These are phyloP conservation scores for Globisporangium echinulatum DNA, from an alignment of 352 stramenopile genomes.

Conservation along the genomic window DNA sequence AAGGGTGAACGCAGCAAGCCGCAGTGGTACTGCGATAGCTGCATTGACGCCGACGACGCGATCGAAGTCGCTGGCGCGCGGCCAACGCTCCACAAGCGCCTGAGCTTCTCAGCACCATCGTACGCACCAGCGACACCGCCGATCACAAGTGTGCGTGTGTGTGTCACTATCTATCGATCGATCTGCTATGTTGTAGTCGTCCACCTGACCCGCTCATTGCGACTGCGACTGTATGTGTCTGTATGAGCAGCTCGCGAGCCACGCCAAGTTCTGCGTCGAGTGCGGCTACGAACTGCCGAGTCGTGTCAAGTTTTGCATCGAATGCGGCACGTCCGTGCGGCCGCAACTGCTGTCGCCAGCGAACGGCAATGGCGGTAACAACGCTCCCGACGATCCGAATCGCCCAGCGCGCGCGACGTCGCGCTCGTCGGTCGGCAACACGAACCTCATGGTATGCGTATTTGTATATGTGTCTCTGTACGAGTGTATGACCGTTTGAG, in stretches of 20 bases:
- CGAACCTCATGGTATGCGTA: slow-evolving; percentile 38
- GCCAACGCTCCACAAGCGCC: slow-evolving; percentile 41
- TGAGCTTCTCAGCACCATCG: slow-evolving; percentile 48
- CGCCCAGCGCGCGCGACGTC: slow-evolving; percentile 33
- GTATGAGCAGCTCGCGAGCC: slow-evolving; percentile 38
- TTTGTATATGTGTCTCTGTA: not conserved
- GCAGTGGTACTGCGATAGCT: slow-evolving; percentile 77
- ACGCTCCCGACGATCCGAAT: slow-evolving; percentile 15
- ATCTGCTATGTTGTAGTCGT: not conserved
- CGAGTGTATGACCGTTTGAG: not conserved
- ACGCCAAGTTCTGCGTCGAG: slow-evolving; percentile 80
- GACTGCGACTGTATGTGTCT: slow-evolving; percentile 15
- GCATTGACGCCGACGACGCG: slow-evolving; percentile 56
- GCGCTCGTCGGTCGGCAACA: slow-evolving; percentile 31
- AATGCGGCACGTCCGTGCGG: slow-evolving; percentile 67
- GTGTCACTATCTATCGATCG: slow-evolving; percentile 15
- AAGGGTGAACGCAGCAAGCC: slow-evolving; percentile 42
- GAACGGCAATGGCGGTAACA: slow-evolving; percentile 12
- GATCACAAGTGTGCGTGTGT: slow-evolving; percentile 38
- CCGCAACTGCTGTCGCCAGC: slow-evolving; percentile 49
- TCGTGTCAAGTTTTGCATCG: slow-evolving; percentile 83
- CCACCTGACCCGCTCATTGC: too few relatives aligned
- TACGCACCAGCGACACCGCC: slow-evolving; percentile 30
- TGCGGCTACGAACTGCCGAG: slow-evolving; percentile 74
- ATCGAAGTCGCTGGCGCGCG: slow-evolving; percentile 58